These are phyloP conservation scores for Podospora appendiculata DNA, from an alignment of 495 filamentous ascomycete genomes.

Conservation along the genomic window DNA sequence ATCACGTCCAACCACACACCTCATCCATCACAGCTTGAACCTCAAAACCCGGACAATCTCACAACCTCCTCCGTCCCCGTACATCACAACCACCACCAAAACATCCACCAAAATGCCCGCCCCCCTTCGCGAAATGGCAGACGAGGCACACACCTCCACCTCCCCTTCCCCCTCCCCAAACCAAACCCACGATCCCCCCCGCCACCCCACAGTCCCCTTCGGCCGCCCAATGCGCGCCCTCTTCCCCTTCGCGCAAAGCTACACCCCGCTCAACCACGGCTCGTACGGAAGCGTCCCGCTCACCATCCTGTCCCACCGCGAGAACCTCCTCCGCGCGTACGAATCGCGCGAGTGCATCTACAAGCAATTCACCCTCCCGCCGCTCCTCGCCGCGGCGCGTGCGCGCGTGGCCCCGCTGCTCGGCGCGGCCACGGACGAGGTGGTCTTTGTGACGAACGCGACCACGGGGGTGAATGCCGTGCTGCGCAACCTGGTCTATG, in stretches of 20 bases:
- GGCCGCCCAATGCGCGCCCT: not conserved
- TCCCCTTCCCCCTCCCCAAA: too few species aligned
- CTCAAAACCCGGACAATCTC: too few species aligned
- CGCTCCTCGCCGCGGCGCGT: slow-evolving; percentile 51
- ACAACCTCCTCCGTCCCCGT: too few species aligned
- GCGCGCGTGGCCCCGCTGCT: slow-evolving; percentile 51
- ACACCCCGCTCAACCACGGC: slow-evolving; percentile 33
- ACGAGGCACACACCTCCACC: too few species aligned
- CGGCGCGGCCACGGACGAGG: slow-evolving; percentile 48
- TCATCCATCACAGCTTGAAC: too few species aligned
- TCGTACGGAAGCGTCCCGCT: slow-evolving; percentile 31
- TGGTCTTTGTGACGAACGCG: slow-evolving; percentile 71
- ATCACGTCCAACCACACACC: too few species aligned
- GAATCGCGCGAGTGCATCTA: slow-evolving; percentile 26
- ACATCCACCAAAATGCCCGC: too few species aligned
- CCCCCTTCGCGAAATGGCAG: too few species aligned
- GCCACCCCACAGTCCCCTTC: not conserved
- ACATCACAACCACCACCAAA: too few species aligned
- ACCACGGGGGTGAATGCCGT: slow-evolving; percentile 70
- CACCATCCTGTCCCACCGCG: slow-evolving; percentile 22
- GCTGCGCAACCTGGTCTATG: slow-evolving; percentile 54
- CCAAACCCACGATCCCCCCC: not conserved
- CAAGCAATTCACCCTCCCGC: slow-evolving; percentile 49
- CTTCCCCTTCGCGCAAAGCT: slow-evolving; percentile 20
- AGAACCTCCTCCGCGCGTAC: slow-evolving; percentile 17